phyloP scores from a whole-genome alignment of 768 basidiomycete genomes.

The Mycena chlorophos region DNA sequence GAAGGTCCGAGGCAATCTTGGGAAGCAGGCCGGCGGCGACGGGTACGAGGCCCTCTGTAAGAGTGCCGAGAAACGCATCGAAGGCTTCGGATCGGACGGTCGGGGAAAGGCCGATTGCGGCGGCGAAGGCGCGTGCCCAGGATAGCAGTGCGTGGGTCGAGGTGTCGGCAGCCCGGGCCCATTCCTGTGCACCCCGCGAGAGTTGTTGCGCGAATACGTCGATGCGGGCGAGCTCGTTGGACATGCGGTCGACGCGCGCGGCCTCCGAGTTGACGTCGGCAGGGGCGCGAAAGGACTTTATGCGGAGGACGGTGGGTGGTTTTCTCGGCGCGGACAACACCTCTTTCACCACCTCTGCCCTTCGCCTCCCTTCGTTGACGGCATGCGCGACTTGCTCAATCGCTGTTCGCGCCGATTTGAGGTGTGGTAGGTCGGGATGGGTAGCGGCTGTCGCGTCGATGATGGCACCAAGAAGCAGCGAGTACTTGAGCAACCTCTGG shows the following conservation, averaged over 20 bases:
- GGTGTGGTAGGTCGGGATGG: conserved; percentile 64
- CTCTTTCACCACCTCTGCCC: conserved; percentile 78
- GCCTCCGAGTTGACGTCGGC: conserved; percentile 42
- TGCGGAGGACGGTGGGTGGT: conserved; percentile 31
- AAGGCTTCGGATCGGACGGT: conserved; percentile 60
- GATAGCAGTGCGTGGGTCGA: conserved; percentile 50
- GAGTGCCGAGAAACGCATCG: conserved; percentile 65
- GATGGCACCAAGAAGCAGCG: conserved; percentile 77
- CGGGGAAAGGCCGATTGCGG: conserved; percentile 60
- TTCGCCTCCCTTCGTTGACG: conserved; percentile 76
- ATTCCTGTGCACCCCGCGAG: conserved; percentile 61
- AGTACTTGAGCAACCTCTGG: conserved; percentile 93
- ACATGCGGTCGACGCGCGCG: conserved; percentile 53
- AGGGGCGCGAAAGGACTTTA: conserved; percentile 21
- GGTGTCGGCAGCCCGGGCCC: conserved; percentile 54
- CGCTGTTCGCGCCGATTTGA: conserved; percentile 51
- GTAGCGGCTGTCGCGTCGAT: conserved; percentile 70
- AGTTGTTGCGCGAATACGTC: conserved; percentile 62
- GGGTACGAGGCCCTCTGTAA: conserved; percentile 53
- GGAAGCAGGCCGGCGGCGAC: conserved; percentile 43
- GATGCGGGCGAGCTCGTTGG: conserved; percentile 55
- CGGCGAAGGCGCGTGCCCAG: conserved; percentile 69
- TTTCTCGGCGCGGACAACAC: conserved; percentile 55
- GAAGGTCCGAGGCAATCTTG: conserved; percentile 31
- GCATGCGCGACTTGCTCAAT: conserved; percentile 75